Conservation (phyloP, 2,329 filamentous ascomycete genomes). For the Didymella segeticola region DNA sequence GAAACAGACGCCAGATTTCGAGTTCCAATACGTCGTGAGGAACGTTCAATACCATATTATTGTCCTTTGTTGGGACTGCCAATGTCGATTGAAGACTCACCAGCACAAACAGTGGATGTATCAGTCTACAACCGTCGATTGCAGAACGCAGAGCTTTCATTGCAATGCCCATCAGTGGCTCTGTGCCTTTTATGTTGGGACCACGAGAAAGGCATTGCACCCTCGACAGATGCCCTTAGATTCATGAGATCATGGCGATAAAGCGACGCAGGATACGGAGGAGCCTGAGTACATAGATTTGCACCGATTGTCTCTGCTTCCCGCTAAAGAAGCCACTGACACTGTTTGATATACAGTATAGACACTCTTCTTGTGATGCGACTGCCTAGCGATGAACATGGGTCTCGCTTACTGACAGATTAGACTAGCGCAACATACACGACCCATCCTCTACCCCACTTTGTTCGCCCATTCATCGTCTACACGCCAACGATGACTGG, state of each 20-base stretch:
- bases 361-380: background rate
- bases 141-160: background rate
- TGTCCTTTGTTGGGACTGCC: background rate
- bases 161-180: background rate
- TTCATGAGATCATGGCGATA: background rate
- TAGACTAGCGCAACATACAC: background rate
- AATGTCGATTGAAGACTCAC: background rate
- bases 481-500: background rate
- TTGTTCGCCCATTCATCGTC: background rate
- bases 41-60: background rate
- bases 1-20: too few relatives aligned
- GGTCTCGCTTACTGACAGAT: too few relatives aligned
- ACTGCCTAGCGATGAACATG: too few relatives aligned
- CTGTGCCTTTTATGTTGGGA: background rate
- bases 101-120: background rate
- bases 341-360: too few relatives aligned
- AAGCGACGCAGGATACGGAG: background rate
- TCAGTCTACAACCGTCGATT: background rate
- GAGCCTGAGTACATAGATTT: background rate
- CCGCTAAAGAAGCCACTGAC: background rate
- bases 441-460: background rate
- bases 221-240: background rate
- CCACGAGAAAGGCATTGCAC: background rate
- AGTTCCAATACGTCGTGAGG: too few relatives aligned
- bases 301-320: too few relatives aligned